A percentile compares a stretch with the other conserved stretches of the same genome.
phyloP scores from a whole-genome alignment of 371 early-diverging fungal genomes.

The Actinomortierella ambigua region DNA sequence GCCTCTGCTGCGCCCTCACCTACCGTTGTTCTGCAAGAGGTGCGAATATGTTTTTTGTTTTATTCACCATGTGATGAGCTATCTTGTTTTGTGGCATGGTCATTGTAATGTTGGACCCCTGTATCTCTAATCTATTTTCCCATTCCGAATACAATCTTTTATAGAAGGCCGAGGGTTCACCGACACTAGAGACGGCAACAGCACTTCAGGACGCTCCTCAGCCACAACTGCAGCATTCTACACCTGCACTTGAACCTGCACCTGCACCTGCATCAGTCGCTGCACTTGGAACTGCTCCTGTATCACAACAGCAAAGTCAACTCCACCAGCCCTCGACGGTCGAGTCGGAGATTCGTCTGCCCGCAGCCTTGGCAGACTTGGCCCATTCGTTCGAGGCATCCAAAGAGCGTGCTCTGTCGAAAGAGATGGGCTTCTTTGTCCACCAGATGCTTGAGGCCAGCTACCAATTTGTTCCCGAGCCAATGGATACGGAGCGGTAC shows the following conservation, averaged over 20 bases:
- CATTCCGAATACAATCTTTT: no score
- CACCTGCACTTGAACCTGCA: slow-evolving; percentile 2
- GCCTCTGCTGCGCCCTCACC: slow-evolving; percentile 18
- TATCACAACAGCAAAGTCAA: slow-evolving; percentile 18
- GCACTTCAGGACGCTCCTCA: slow-evolving; percentile 1
- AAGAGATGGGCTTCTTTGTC: slow-evolving; percentile 24
- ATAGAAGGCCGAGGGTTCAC: no score
- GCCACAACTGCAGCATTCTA: slow-evolving; percentile 3
- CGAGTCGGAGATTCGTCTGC: slow-evolving; percentile 62
- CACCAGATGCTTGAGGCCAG: slow-evolving; percentile 81
- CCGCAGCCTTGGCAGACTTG: slow-evolving; percentile 78
- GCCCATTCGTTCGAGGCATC: slow-evolving; percentile 78
- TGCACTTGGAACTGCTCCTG: slow-evolving; percentile 3
- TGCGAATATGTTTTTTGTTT: no score
- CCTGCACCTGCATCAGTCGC: slow-evolving; percentile 4
- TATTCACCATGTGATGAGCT: no score
- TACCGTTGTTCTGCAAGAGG: no score
- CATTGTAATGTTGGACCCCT: no score
- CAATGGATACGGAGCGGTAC: slow-evolving; percentile 78
- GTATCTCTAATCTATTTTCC: no score
- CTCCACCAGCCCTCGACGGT: slow-evolving; percentile 12
- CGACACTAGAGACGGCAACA: slow-evolving; percentile 21
- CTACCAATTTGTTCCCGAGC: slow-evolving; percentile 76
- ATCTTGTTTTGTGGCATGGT: no score
- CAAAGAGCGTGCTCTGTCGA: slow-evolving; percentile 52